Evolutionary conservation across 129 eudicot genomes (phyloP), one percentile per base, ranked within the genome.

Genomic region (Flaveria trinervia): DNA sequence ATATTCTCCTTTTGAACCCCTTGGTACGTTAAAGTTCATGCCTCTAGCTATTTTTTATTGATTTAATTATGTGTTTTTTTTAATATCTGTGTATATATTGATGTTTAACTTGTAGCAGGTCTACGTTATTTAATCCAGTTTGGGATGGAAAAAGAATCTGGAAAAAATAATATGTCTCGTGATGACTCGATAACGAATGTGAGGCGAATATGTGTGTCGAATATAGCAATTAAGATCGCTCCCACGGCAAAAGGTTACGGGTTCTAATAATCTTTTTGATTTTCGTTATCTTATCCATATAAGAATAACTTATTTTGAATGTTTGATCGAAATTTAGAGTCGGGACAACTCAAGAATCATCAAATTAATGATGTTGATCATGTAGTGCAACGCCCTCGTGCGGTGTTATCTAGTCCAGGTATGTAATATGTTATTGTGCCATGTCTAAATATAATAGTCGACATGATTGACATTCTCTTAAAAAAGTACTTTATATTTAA

Each of bases 311-410:
- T 26, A 1, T 26, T 41, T 64, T 7, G 4, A 3, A 36, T 41
- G 3, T 4, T 45, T 43, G 3, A 25, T 74, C 18, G 9, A 54
- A 23, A 15, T 26, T 26, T 30, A 80, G 79, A 60, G 79, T 45
- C 75, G 26, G 33, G 33, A 4, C 74, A 73, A 17, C 60, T 1
- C 59, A 48, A 54, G 51, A 55, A 65, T 73, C 51, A 39, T 54
- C 70, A 65, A 33, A 43, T 12, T 73, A 80, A 80, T 28, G 79
- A 80, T 3, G 51, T 80, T 9, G 74, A 80, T 10, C 74, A 41
- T 14, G 70, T 55, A 54, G 59, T 44, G 66, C 83, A 80, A 66
- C 83, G 83, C 0, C 83, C 83, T 39, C 83, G 83, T 73, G 83
- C 83, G 5, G 70, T 80, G 55, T 73, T 80, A 65, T 80, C 83